Evolutionary conservation across 345 rosid species (phyloP).

Genomic region (Boechera divaricarpa): DNA sequence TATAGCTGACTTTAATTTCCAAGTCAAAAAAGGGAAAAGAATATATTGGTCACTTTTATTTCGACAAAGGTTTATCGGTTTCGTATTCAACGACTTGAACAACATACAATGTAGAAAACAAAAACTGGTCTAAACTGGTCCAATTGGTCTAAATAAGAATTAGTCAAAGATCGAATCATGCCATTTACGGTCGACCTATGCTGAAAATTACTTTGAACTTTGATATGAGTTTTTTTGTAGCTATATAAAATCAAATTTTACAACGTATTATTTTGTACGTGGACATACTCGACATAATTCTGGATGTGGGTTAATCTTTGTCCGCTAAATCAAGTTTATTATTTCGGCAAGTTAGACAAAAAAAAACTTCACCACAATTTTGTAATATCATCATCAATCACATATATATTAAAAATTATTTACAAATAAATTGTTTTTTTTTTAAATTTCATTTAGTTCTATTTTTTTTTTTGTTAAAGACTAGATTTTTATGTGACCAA

Average conservation of each 20-base stretch:
- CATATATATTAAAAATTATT: background rate
- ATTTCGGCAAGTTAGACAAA: background rate
- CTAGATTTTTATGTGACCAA: background rate
- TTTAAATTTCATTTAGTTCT: too few relatives aligned
- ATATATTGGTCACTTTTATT: background rate
- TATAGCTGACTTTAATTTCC: constrained; percentile 19
- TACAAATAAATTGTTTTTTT: background rate
- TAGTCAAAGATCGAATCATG: background rate
- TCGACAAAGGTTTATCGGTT: constrained; percentile 10
- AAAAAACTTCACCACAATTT: background rate
- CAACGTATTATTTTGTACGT: background rate
- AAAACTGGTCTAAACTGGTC: background rate
- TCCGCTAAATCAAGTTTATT: too few relatives aligned
- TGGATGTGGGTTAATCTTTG: too few relatives aligned
- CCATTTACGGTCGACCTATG: background rate
- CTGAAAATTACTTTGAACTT: background rate
- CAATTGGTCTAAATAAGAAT: background rate
- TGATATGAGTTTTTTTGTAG: too few relatives aligned
- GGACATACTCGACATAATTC: too few relatives aligned
- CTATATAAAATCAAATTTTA: too few relatives aligned
- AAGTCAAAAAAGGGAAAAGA: constrained; percentile 7
- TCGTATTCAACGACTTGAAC: constrained; percentile 11
- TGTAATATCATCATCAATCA: background rate
- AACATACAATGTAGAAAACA: constrained; percentile 1
- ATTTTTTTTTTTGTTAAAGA: background rate